Evolutionary conservation across 2,329 filamentous ascomycete genomes (phyloP), one percentile per base, ranked within the genome.

Genomic region (Furcasterigmium furcatum): DNA sequence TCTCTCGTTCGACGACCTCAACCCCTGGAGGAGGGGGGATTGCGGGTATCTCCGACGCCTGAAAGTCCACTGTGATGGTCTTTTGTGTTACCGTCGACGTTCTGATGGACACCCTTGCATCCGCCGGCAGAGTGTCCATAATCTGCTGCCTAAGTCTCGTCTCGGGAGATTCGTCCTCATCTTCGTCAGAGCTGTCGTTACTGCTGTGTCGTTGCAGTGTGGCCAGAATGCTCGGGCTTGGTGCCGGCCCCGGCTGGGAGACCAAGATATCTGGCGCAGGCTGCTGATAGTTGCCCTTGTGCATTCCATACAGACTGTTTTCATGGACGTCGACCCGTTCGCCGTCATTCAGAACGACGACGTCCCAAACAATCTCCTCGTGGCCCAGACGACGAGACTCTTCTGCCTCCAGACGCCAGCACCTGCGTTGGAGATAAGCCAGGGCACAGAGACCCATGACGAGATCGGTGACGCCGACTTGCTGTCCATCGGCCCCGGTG

Each of bases 361-460:
- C 76, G 55, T 87, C 83, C 82, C 83, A 86, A 9, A 87, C 68
- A 2, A 80, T 64, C 49, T 84, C 78, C 46, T 84, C 79, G 16
- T 70, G 68, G 10, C 67, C 66, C 8, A 72, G 64, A 2, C 70
- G 66, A 20, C 67, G 65, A 7, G 60, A 62, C 52, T 82, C 77
- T 40, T 76, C 71, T 18, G 77, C 72, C 7, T 74, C 68, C 25
- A 72, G 65, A 36, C 69, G 74, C 43, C 71, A 71, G 48, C 79
- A 83, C 57, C 72, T 74, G 44, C 72, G 70, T 56, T 85, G 83
- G 19, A 86, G 63, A 46, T 84, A 81, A 5, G 81, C 80, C 46
- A 87, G 63, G 13, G 79, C 80, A 48, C 76, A 78, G 7, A 85
- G 63, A 1, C 80, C 82, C 40, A 83, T 65, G 4, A 84, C 60